These are phyloP conservation scores for Basidiobolus meristosporus DNA, from an alignment of 371 early-diverging fungal species.

Conservation along the genomic window DNA sequence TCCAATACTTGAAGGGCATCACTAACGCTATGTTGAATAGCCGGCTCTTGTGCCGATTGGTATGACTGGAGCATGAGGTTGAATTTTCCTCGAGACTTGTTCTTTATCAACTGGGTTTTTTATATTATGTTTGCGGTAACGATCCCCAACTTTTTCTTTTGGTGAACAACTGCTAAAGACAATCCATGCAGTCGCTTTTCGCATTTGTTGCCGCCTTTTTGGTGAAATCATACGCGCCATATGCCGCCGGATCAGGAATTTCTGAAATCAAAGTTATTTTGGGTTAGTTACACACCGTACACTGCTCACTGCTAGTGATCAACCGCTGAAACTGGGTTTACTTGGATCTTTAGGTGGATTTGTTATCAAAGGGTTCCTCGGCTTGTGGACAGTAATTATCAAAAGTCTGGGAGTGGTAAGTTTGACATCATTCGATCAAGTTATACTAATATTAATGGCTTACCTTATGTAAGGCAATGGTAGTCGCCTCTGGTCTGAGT, in stretches of 20 bases:
- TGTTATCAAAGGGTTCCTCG: slow-evolving; percentile 74
- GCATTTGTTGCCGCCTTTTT: slow-evolving; percentile 30
- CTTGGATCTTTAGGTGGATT: slow-evolving; percentile 55
- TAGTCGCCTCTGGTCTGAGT: slow-evolving; percentile 73
- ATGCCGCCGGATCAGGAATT: slow-evolving; percentile 86
- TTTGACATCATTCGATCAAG: slow-evolving; percentile 32
- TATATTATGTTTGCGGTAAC: slow-evolving; percentile 34
- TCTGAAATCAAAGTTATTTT: slow-evolving; percentile 90
- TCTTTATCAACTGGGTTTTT: slow-evolving; percentile 30
- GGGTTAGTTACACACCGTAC: slow-evolving; percentile 12
- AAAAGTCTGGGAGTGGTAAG: slow-evolving; percentile 67
- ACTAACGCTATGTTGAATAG: slow-evolving; percentile 6
- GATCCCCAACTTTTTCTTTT: not conserved
- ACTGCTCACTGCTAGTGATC: no score
- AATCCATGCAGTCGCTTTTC: slow-evolving; percentile 22
- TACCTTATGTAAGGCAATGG: slow-evolving; percentile 29
- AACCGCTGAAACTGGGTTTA: no score
- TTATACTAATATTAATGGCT: not conserved
- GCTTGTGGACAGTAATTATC: slow-evolving; percentile 61
- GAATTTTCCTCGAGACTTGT: slow-evolving; percentile 6
- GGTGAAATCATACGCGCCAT: slow-evolving; percentile 54
- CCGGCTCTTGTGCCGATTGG: slow-evolving; percentile 19
- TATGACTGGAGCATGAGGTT: slow-evolving; percentile 6
- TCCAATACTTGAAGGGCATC: slow-evolving; percentile 13
- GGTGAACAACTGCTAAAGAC: not conserved